Conservation (phyloP, 345 rosid genomes). For the Punica granatum region DNA sequence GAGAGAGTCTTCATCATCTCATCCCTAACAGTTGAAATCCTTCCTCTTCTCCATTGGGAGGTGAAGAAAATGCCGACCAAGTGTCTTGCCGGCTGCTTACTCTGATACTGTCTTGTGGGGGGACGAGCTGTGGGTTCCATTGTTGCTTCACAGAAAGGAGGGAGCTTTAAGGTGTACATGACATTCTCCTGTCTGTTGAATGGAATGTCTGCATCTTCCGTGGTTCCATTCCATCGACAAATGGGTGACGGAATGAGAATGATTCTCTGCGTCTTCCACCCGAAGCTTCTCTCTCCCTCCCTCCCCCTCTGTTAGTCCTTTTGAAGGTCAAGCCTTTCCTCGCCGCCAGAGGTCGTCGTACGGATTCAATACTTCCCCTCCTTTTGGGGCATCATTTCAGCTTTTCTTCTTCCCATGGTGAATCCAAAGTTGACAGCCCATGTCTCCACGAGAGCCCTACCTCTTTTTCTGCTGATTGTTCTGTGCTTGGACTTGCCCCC, state of each 20-base stretch:
- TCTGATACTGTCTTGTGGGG: neutral
- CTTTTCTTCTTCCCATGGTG: constrained; percentile 27
- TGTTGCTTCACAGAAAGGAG: neutral
- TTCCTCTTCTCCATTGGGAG: neutral
- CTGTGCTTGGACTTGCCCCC: constrained; percentile 23
- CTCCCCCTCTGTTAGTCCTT: constrained; percentile 1
- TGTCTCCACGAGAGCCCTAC: constrained; percentile 10
- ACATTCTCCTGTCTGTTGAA: neutral
- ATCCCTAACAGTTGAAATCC: neutral
- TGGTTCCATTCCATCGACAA: neutral
- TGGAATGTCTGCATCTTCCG: neutral
- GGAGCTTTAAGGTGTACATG: constrained; percentile 1
- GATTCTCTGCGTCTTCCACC: constrained; percentile 41
- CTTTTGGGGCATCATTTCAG: constrained; percentile 5
- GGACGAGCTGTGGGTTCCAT: neutral
- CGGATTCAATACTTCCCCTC: neutral
- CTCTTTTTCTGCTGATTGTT: constrained; percentile 28
- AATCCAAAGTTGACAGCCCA: constrained; percentile 26
- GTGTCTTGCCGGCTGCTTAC: neutral
- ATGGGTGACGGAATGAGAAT: constrained; percentile 12
- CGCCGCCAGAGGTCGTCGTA: neutral
- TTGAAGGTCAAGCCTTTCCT: constrained; percentile 2
- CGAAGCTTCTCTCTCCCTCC: constrained; percentile 35
- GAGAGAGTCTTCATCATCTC: neutral
- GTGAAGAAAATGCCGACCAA: neutral